phyloP scores from a whole-genome alignment of 83 land plant genomes.

The Thuja plicata region DNA sequence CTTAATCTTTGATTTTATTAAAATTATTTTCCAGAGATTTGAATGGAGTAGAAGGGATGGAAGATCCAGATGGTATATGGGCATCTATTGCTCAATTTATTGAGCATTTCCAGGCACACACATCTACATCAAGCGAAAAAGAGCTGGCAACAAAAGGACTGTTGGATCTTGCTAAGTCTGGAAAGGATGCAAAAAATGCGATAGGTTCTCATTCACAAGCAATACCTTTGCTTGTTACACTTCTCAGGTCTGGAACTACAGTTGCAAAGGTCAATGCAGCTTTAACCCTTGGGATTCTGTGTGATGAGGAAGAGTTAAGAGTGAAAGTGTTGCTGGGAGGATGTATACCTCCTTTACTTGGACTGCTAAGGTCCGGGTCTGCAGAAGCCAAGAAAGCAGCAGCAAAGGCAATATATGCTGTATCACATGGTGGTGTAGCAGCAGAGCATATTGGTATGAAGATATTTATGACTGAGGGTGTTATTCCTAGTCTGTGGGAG shows the following conservation, averaged over 20 bases:
- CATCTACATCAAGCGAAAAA: constrained; percentile 61
- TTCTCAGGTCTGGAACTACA: constrained; percentile 65
- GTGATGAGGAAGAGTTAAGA: constrained; percentile 77
- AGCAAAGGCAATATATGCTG: constrained; percentile 80
- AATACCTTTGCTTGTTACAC: constrained; percentile 72
- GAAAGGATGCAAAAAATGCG: constrained; percentile 63
- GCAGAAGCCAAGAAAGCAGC: constrained; percentile 71
- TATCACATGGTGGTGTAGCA: constrained; percentile 64
- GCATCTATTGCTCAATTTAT: constrained; percentile 67
- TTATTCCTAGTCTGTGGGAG: constrained; percentile 83
- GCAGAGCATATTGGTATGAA: constrained; percentile 80
- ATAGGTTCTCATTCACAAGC: constrained; percentile 77
- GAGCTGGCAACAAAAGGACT: constrained; percentile 60
- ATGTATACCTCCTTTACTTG: constrained; percentile 80
- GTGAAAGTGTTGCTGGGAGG: constrained; percentile 83
- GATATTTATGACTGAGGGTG: constrained; percentile 88
- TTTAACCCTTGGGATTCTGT: constrained; percentile 45
- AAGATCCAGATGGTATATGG: constrained; percentile 66
- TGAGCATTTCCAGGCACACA: constrained; percentile 66
- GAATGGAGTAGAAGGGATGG: constrained; percentile 29
- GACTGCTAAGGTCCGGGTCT: constrained; percentile 58
- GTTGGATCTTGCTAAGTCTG: constrained; percentile 48
- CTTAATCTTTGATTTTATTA: not conserved
- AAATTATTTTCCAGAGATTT: constrained; percentile 34
- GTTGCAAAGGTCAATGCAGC: constrained; percentile 71